Conservation (phyloP, 495 filamentous ascomycete species). For the Penicillium pulvis region DNA sequence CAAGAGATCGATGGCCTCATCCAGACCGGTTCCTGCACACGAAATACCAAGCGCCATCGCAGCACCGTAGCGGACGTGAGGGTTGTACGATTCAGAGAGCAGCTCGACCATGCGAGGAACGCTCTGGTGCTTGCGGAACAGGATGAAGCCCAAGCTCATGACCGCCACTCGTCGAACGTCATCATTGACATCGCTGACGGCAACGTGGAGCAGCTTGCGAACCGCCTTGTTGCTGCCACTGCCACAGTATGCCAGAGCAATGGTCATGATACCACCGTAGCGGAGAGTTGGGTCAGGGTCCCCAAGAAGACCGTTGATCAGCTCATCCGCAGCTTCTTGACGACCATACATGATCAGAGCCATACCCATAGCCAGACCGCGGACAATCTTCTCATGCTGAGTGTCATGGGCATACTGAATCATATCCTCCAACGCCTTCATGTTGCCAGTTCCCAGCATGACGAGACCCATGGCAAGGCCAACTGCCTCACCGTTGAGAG, state of each 20-base stretch:
- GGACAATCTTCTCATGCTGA: slow-evolving; percentile 97
- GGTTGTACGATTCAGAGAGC: slow-evolving; percentile 97
- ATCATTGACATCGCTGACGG: slow-evolving; percentile 97
- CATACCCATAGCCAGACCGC: slow-evolving; percentile 94
- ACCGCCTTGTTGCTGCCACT: slow-evolving; percentile 98
- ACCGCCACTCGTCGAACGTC: slow-evolving; percentile 97
- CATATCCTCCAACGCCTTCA: slow-evolving; percentile 90
- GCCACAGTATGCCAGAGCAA: slow-evolving; percentile 95
- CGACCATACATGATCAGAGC: slow-evolving; percentile 97
- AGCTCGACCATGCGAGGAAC: slow-evolving; percentile 99
- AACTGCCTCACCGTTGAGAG: slow-evolving; percentile 94
- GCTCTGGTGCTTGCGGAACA: slow-evolving; percentile 96
- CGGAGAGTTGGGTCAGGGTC: slow-evolving; percentile 92
- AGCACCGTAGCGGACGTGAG: slow-evolving; percentile 96
- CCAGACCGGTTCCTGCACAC: slow-evolving; percentile 93
- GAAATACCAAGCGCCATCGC: slow-evolving; percentile 98
- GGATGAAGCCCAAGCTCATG: slow-evolving; percentile 96
- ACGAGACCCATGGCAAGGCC: slow-evolving; percentile 95
- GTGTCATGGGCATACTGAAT: slow-evolving; percentile 97
- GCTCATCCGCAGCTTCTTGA: slow-evolving; percentile 90
- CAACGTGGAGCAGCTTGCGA: slow-evolving; percentile 92
- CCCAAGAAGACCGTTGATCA: slow-evolving; percentile 89
- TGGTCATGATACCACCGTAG: slow-evolving; percentile 99
- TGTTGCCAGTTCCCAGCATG: slow-evolving; percentile 94
- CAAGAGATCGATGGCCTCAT: slow-evolving; percentile 94